Evolutionary conservation across 2,329 filamentous ascomycete genomes (phyloP).

Genomic region (Hymenotorrendiella dingleyae): DNA sequence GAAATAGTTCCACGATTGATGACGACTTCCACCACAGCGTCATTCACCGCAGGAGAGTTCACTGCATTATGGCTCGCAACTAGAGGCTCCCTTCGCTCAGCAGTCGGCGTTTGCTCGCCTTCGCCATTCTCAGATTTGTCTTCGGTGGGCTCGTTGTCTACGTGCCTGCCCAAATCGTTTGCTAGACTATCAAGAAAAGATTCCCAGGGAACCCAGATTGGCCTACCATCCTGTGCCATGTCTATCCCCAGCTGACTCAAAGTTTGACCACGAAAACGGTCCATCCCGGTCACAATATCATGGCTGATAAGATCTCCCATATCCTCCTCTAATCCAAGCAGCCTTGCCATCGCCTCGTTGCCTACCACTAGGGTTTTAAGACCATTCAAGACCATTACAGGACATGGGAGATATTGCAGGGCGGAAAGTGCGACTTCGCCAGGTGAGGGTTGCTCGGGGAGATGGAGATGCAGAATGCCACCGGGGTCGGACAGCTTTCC

Average conservation of each 20-base stretch:
- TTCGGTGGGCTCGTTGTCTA: slow-evolving; percentile 3
- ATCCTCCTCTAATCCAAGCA: slow-evolving; percentile 53
- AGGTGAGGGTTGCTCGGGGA: slow-evolving; percentile 41
- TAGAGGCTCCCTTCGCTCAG: slow-evolving; percentile 18
- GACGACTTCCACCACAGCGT: slow-evolving; percentile 63
- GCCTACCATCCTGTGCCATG: slow-evolving; percentile 61
- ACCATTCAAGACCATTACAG: slow-evolving; percentile 61
- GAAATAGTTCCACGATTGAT: slow-evolving; percentile 39
- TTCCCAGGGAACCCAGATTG: slow-evolving; percentile 55
- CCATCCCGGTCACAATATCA: slow-evolving; percentile 41
- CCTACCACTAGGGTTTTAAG: slow-evolving; percentile 66
- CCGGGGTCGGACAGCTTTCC: slow-evolving; percentile 8
- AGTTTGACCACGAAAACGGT: slow-evolving; percentile 58
- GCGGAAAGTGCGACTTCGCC: slow-evolving; percentile 59
- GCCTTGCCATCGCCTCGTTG: slow-evolving; percentile 68
- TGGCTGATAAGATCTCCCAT: slow-evolving; percentile 33
- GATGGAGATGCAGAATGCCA: slow-evolving; percentile 15
- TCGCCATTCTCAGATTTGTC: slow-evolving; percentile 12
- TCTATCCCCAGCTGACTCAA: slow-evolving; percentile 68
- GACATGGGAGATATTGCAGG: slow-evolving; percentile 69
- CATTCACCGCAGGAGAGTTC: slow-evolving; percentile 40
- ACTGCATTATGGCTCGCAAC: slow-evolving; percentile 18
- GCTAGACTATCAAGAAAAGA: slow-evolving; percentile 49
- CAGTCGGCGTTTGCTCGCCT: slow-evolving; percentile 33
- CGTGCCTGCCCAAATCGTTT: slow-evolving; percentile 16